Percentiles rank a stretch among this genome's conserved stretches.
Conservation (phyloP, 106 monocot species). For the Apostasia shenzhenica region DNA sequence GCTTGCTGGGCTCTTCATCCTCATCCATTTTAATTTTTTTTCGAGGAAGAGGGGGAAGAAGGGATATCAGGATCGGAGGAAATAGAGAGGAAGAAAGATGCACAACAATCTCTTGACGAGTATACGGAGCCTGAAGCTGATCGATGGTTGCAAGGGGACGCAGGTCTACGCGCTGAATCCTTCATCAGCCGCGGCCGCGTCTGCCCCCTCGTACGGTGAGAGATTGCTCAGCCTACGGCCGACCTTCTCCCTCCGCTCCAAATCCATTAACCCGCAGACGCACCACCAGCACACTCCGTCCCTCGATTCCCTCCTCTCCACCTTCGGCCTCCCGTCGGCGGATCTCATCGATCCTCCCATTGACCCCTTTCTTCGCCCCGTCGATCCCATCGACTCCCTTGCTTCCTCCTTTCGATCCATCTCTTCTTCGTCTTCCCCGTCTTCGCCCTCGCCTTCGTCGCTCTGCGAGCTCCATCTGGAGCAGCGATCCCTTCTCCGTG, state of each 20-base stretch:
- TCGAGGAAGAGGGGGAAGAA: not conserved
- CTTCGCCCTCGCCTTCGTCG: not conserved
- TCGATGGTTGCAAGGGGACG: slow-evolving; percentile 72
- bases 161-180: slow-evolving; percentile 43
- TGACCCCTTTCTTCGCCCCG: slow-evolving; percentile 70
- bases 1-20: not conserved
- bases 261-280: slow-evolving; percentile 15
- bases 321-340: slow-evolving; percentile 61
- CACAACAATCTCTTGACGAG: slow-evolving; percentile 87
- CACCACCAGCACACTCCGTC: slow-evolving; percentile 17
- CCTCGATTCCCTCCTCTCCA: slow-evolving; percentile 35
- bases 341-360: slow-evolving; percentile 70
- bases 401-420: slow-evolving; percentile 45
- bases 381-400: slow-evolving; percentile 49
- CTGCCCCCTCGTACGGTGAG: not conserved
- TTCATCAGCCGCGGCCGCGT: slow-evolving; percentile 1
- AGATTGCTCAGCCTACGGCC: slow-evolving; percentile 3
- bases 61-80: not conserved
- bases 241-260: slow-evolving; percentile 38
- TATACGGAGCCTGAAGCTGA: slow-evolving; percentile 76
- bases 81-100: slow-evolving; percentile 28
- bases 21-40: not conserved
- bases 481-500: slow-evolving; percentile 13
- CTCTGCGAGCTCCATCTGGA: slow-evolving; percentile 13
- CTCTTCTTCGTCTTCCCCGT: slow-evolving; percentile 1